These are phyloP conservation scores for Saccharomycopsis olivae DNA, from an alignment of 805 yeast species.

Conservation along the genomic window DNA sequence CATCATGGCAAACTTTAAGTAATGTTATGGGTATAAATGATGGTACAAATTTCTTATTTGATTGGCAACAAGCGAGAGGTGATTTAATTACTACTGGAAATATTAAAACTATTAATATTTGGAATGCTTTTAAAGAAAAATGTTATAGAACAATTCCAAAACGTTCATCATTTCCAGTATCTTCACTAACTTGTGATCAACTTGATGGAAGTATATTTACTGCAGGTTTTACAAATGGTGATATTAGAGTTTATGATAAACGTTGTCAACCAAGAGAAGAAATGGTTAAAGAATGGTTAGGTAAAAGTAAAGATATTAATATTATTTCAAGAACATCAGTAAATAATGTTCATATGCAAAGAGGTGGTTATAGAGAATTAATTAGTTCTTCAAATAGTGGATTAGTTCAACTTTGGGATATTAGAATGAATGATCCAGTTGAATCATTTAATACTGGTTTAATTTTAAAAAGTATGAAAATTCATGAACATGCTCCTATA, in stretches of 20 bases:
- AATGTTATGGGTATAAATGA: slow-evolving; percentile 74
- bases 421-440: slow-evolving; percentile 64
- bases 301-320: no score
- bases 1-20: slow-evolving; percentile 90
- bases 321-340: slow-evolving; percentile 40
- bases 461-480: slow-evolving; percentile 56
- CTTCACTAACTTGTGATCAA: slow-evolving; percentile 87
- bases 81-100: slow-evolving; percentile 88
- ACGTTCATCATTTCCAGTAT: slow-evolving; percentile 78
- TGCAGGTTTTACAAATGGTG: slow-evolving; percentile 76
- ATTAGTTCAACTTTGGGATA: slow-evolving; percentile 81
- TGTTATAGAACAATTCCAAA: slow-evolving; percentile 86
- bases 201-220: slow-evolving; percentile 69
- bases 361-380: slow-evolving; percentile 90
- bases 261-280: slow-evolving; percentile 77
- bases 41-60: slow-evolving; percentile 75
- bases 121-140: slow-evolving; percentile 95
- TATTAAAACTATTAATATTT: slow-evolving; percentile 77
- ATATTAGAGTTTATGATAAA: slow-evolving; percentile 82
- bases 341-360: slow-evolving; percentile 81
- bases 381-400: slow-evolving; percentile 81
- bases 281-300: slow-evolving; percentile 74
- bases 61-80: slow-evolving; percentile 97
- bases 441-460: slow-evolving; percentile 46
- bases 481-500: slow-evolving; percentile 95